Evolutionary conservation across 179 eudicot genomes (phyloP).

Genomic region (Dionaea muscipula): DNA sequence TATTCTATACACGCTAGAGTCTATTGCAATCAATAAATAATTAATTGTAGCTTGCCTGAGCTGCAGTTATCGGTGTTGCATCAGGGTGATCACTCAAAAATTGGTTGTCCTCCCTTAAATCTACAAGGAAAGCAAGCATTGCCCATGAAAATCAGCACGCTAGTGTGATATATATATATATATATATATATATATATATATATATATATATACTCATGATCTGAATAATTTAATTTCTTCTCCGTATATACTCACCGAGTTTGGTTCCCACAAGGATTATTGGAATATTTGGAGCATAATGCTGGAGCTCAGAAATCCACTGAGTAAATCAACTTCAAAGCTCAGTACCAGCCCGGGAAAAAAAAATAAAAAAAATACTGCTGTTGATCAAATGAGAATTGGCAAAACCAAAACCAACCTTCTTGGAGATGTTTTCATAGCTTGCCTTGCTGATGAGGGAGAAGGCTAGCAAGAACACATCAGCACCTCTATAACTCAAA

Average conservation of each 20-base stretch:
- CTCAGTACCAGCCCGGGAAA: too few species aligned
- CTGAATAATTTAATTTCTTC: too few species aligned
- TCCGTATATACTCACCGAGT: slow-evolving; percentile 41
- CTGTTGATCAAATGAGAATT: too few species aligned
- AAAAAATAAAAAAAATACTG: too few species aligned
- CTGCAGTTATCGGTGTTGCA: slow-evolving; percentile 52
- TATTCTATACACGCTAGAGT: too few species aligned
- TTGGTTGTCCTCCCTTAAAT: slow-evolving; percentile 67
- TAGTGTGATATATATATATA: too few species aligned
- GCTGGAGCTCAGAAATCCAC: slow-evolving; percentile 77
- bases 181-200: too few species aligned
- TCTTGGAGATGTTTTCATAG: slow-evolving; percentile 2
- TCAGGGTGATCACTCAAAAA: slow-evolving; percentile 63
- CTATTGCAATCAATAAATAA: too few species aligned
- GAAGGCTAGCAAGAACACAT: slow-evolving; percentile 3
- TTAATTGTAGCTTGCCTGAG: slow-evolving; percentile 36
- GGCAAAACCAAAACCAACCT: too few species aligned
- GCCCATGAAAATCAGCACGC: too few species aligned
- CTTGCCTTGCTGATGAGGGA: slow-evolving; percentile 5
- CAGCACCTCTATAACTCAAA: slow-evolving; percentile 2
- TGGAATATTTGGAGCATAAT: slow-evolving; percentile 71
- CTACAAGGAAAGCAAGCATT: slow-evolving; percentile 19
- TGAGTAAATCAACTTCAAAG: too few species aligned
- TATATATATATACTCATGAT: too few species aligned
- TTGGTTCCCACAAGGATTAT: slow-evolving; percentile 62